Conservation (phyloP, 495 filamentous ascomycete species). For the Daldinia concentrica region DNA sequence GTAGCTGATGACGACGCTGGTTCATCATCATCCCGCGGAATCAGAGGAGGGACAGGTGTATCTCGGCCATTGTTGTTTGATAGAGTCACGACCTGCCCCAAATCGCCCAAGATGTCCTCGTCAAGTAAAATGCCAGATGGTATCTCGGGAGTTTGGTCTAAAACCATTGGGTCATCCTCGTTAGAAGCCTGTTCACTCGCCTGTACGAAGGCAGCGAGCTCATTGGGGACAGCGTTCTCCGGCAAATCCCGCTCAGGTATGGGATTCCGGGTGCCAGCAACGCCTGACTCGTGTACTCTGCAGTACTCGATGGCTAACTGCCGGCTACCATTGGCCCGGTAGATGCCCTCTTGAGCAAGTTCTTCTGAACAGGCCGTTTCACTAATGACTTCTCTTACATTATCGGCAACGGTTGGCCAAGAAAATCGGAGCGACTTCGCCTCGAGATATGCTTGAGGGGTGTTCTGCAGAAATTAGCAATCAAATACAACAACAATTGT, state of each 20-base stretch:
- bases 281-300: slow-evolving; percentile 57
- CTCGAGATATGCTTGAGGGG: slow-evolving; percentile 48
- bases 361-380: slow-evolving; percentile 46
- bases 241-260: slow-evolving; percentile 68
- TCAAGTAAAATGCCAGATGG: slow-evolving; percentile 38
- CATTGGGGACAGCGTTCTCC: slow-evolving; percentile 35
- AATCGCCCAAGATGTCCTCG: slow-evolving; percentile 39
- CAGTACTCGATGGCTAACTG: slow-evolving; percentile 77
- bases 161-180: slow-evolving; percentile 42
- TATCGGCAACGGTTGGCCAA: slow-evolving; percentile 40
- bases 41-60: slow-evolving; percentile 26
- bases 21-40: slow-evolving; percentile 26
- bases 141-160: slow-evolving; percentile 42
- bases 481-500: neutral
- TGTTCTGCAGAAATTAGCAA: slow-evolving; percentile 39
- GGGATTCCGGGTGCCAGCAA: slow-evolving; percentile 62
- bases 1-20: slow-evolving; percentile 34
- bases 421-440: slow-evolving; percentile 49
- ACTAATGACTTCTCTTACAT: slow-evolving; percentile 44
- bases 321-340: slow-evolving; percentile 76
- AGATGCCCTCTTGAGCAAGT: slow-evolving; percentile 80
- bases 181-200: slow-evolving; percentile 15
- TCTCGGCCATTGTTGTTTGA: slow-evolving; percentile 32
- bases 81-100: slow-evolving; percentile 27
- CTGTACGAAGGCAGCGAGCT: slow-evolving; percentile 32